These are phyloP conservation scores for Catunica adiposa DNA, from an alignment of 2,329 filamentous ascomycete species.

Conservation along the genomic window DNA sequence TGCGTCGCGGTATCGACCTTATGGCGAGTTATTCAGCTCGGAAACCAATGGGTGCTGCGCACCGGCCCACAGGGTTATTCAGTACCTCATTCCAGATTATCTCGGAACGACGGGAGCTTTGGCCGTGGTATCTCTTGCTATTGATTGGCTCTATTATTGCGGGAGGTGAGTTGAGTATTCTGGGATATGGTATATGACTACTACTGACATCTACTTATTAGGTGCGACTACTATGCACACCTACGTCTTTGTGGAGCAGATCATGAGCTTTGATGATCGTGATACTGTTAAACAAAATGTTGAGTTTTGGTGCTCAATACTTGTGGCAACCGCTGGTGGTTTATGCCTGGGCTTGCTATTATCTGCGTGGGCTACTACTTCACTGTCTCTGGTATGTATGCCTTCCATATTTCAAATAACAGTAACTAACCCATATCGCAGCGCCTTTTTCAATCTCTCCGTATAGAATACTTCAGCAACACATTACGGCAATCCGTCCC, in stretches of 20 bases:
- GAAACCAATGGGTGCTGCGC: not conserved
- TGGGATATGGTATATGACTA: not conserved
- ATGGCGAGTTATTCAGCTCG: conserved; percentile 3
- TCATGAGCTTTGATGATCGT: conserved; percentile 11
- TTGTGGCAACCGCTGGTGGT: conserved; percentile 19
- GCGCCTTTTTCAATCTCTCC: conserved; percentile 17
- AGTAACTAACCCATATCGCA: not conserved
- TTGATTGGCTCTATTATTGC: conserved; percentile 11
- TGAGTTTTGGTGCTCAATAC: conserved; percentile 21
- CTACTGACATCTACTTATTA: not conserved
- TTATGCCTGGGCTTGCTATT: conserved; percentile 19
- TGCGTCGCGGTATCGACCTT: conserved; percentile 10
- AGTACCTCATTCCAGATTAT: conserved; percentile 12
- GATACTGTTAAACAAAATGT: conserved; percentile 4
- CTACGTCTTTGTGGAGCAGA: conserved; percentile 14
- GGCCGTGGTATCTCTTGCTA: conserved; percentile 14
- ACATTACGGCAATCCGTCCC: conserved; percentile 19
- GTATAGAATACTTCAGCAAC: conserved; percentile 19
- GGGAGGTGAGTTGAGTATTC: conserved; percentile 12
- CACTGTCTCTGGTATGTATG: conserved; percentile 15
- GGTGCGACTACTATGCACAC: conserved; percentile 14
- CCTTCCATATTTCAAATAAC: not conserved
- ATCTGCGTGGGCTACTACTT: conserved; percentile 18
- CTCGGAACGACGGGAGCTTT: conserved; percentile 9
- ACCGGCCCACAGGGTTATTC: conserved; percentile 5